Conservation (phyloP, 1,284 basidiomycete genomes). For the Sparassis latifolia region DNA sequence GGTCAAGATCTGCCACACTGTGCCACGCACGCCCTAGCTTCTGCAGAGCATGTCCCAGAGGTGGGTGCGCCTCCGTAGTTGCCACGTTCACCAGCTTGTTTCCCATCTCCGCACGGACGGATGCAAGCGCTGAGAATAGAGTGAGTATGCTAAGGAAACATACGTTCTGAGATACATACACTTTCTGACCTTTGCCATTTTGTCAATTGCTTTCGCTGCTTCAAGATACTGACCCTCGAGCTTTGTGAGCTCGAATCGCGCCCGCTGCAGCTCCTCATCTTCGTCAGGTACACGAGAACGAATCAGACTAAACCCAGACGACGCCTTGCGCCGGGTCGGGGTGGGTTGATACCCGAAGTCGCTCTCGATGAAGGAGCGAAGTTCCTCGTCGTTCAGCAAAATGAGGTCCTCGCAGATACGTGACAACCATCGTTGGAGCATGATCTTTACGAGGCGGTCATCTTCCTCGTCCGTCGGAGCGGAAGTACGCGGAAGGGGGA, state of each 20-base stretch:
- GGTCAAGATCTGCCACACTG: constrained; percentile 76
- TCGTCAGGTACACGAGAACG: constrained; percentile 73
- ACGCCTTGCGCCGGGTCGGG: constrained; percentile 64
- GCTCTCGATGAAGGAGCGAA: constrained; percentile 88
- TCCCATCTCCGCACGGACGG: constrained; percentile 78
- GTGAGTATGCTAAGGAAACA: constrained; percentile 1
- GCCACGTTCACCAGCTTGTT: constrained; percentile 85
- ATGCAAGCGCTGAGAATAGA: constrained; percentile 54
- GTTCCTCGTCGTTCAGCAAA: constrained; percentile 81
- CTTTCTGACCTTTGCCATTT: constrained; percentile 74
- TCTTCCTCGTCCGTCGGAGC: constrained; percentile 95
- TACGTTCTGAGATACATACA: constrained; percentile 34
- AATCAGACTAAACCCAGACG: constrained; percentile 63
- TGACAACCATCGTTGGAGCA: constrained; percentile 89
- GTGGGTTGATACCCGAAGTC: constrained; percentile 92
- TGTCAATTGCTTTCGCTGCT: constrained; percentile 82
- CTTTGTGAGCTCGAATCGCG: constrained; percentile 86
- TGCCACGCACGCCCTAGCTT: constrained; percentile 86
- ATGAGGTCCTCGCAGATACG: constrained; percentile 87
- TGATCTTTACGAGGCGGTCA: constrained; percentile 86
- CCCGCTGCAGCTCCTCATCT: constrained; percentile 79
- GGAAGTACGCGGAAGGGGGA: constrained; percentile 87
- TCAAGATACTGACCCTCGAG: constrained; percentile 87
- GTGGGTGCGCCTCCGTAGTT: constrained; percentile 79
- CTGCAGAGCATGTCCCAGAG: constrained; percentile 71